Base-by-base conservation (phyloP, 441 rosid species). In the Aleurites moluccanus region DNA sequence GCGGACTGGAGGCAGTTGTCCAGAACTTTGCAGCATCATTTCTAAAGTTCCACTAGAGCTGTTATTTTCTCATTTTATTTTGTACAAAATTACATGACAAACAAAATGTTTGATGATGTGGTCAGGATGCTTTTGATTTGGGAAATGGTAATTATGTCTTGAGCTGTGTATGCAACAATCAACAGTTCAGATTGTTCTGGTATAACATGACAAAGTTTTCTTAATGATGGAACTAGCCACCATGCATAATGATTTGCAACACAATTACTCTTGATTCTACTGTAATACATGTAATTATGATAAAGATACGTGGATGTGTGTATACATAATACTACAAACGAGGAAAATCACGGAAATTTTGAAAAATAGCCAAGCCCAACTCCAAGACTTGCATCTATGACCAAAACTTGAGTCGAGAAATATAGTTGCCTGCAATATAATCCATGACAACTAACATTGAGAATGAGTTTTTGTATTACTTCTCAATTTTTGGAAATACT, bases 111-210 rank as follows among this genome's bases (percentile, higher is more conserved):
- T 33, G 30, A 45, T 33, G 6, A 60, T 61, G 15, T 28, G 56
- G 11, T 18, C 45, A 25, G n/a, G 21, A 5, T 52, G 18, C 3
- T 35, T 33, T 28, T 33, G 23, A 23, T 33, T 27, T 20, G 25
- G 15, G 4, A 59, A 42, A 28, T 57, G 38, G 20, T 40, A 25
- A 16, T 57, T 13, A 35, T 64, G 25, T 23, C 27, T 73, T 50
- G 63, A 72, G 28, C 55, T 71, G 44, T 63, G 50, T n/a, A 62
- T 11, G 50, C 21, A 9, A n/a, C n/a, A n/a, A n/a, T n/a, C n/a
- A n/a, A 13, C 16, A 35, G 13, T 27, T 21, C 33, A 21, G 47
- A 55, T 53, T 56, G 49, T 21, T 59, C 11, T 67, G 25, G 25
- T 8, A 25, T 49, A 30, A 64, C 52, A 62, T 30, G 50, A 59